Percentiles rank a stretch among this genome's conserved stretches.
These are phyloP conservation scores for Vitis hybrid DNA, from an alignment of 177 flowering plant species.

Conservation along the genomic window DNA sequence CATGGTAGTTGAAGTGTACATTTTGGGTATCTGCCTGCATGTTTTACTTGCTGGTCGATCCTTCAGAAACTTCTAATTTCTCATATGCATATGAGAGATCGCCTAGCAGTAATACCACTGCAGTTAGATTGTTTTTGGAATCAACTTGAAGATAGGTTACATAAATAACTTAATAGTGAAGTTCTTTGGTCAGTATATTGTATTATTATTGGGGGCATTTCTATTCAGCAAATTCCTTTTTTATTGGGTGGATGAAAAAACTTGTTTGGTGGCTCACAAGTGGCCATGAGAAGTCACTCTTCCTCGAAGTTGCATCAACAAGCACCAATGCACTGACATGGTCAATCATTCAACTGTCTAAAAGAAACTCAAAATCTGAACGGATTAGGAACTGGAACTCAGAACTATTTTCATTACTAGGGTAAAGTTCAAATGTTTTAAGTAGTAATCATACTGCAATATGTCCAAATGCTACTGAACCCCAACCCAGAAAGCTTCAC, in stretches of 20 bases:
- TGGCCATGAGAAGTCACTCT: background rate
- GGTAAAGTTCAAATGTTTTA: background rate
- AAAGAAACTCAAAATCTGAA: background rate
- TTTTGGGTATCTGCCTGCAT: background rate
- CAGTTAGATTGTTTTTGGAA: background rate
- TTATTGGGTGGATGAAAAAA: too few species aligned
- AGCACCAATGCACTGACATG: background rate
- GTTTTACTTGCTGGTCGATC: background rate
- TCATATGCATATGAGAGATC: background rate
- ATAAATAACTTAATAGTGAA: background rate
- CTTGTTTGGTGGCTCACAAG: background rate
- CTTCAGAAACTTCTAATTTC: background rate
- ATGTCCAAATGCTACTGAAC: background rate
- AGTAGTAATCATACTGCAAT: background rate
- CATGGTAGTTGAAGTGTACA: background rate
- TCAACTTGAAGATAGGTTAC: background rate
- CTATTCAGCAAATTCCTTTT: background rate
- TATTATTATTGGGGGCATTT: background rate
- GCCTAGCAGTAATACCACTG: too few species aligned
- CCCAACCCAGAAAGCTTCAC: background rate
- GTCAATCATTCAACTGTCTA: background rate
- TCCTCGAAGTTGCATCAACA: background rate
- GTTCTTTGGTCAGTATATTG: background rate
- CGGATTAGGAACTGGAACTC: background rate
- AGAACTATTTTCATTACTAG: background rate